Conservation (phyloP, 1,139 yeast species). For the Hanseniaspora sp. region DNA sequence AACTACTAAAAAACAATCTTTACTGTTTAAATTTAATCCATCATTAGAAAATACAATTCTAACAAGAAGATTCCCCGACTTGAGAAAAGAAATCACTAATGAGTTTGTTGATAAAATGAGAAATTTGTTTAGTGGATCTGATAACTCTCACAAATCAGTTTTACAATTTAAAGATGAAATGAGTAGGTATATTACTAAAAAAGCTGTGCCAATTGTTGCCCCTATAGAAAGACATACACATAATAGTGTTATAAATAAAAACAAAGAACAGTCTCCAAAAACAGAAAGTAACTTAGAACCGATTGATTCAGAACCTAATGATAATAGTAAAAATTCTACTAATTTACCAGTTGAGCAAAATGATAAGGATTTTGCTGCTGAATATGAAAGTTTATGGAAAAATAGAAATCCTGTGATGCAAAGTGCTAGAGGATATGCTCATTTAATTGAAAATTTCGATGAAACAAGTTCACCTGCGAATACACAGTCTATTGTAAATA, state of each 20-base stretch:
- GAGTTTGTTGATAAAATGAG: neutral
- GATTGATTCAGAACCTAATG: neutral
- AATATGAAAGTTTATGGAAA: too few relatives aligned
- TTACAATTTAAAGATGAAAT: neutral
- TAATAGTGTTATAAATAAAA: neutral
- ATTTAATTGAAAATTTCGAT: too few relatives aligned
- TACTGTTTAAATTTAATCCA: neutral
- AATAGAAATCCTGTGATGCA: too few relatives aligned
- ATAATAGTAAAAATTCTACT: neutral
- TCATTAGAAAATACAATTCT: neutral
- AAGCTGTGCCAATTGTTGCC: neutral
- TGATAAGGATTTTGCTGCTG: too few relatives aligned
- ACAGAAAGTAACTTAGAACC: neutral
- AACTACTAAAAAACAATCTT: neutral
- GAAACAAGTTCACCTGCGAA: too few relatives aligned
- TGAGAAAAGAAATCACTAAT: neutral
- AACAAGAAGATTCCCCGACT: neutral
- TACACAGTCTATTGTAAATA: too few relatives aligned
- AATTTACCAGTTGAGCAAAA: neutral
- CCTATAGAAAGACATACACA: neutral
- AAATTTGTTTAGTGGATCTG: neutral
- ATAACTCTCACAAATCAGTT: neutral
- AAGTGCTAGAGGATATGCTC: too few relatives aligned
- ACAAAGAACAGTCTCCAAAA: neutral
- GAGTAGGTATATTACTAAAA: neutral